Evolutionary conservation across 2,329 filamentous ascomycete species (phyloP).

Genomic region (Apiospora pterosperma): DNA sequence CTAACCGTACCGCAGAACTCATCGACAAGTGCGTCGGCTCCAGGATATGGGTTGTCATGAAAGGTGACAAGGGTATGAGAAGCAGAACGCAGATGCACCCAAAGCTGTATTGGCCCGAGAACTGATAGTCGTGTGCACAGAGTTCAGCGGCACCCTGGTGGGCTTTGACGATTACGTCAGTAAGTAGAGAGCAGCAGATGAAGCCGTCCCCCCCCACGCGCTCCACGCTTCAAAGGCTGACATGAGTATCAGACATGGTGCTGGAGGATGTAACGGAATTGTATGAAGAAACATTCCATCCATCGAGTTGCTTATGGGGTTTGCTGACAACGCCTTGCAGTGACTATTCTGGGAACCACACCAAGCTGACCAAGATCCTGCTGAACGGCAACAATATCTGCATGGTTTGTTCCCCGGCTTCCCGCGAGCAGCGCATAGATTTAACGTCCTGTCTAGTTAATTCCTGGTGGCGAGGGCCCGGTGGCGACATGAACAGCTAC

Average conservation of each 20-base stretch:
- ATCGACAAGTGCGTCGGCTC: constrained; percentile 99
- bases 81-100: not conserved
- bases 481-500: constrained; percentile 28
- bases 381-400: constrained; percentile 98
- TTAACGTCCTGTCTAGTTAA: constrained; percentile 51
- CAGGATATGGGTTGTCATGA: constrained; percentile 98
- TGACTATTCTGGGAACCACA: constrained; percentile 85
- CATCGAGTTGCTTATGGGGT: not conserved
- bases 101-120: too few relatives aligned
- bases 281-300: constrained; percentile 46
- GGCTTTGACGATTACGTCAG: constrained; percentile 99
- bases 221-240: not conserved
- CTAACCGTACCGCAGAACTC: constrained; percentile 60
- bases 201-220: not conserved
- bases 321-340: constrained; percentile 42
- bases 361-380: constrained; percentile 89
- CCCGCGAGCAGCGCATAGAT: not conserved
- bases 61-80: constrained; percentile 85
- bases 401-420: constrained; percentile 66
- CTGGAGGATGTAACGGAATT: constrained; percentile 96
- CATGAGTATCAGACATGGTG: constrained; percentile 75
- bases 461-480: constrained; percentile 74
- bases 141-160: constrained; percentile 90
- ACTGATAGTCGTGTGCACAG: constrained; percentile 41
- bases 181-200: constrained; percentile 54